Conservation (phyloP, 257 asterid genomes). For the Nicotiana tabacum region DNA sequence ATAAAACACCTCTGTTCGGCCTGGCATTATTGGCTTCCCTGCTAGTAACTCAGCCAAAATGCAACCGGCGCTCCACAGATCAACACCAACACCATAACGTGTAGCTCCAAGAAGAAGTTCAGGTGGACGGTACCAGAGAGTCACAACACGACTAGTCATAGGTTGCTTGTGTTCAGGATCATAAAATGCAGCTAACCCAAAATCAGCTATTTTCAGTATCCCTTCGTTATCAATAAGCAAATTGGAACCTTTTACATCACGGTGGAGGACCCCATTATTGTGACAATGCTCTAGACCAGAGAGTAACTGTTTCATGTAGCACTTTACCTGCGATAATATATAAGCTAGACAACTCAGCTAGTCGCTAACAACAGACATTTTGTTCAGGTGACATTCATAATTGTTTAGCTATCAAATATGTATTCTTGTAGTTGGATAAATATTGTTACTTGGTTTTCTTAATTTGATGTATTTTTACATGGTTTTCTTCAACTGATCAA, state of each 20-base stretch:
- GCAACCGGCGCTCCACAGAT: slow-evolving; percentile 97
- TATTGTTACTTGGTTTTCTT: not conserved
- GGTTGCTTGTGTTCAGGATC: slow-evolving; percentile 59
- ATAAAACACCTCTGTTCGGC: slow-evolving; percentile 77
- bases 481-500: not conserved
- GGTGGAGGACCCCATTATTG: slow-evolving; percentile 80
- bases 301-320: slow-evolving; percentile 75
- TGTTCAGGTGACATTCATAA: not conserved
- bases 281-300: slow-evolving; percentile 96
- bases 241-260: slow-evolving; percentile 91
- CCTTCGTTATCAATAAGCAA: slow-evolving; percentile 75
- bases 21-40: slow-evolving; percentile 88
- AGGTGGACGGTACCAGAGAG: slow-evolving; percentile 98
- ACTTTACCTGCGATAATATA: slow-evolving; percentile 57
- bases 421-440: not conserved
- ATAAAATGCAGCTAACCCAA: slow-evolving; percentile 76
- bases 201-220: slow-evolving; percentile 77
- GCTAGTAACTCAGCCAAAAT: slow-evolving; percentile 78
- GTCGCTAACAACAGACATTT: not conserved
- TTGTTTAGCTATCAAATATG: not conserved
- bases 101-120: slow-evolving; percentile 86
- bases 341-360: slow-evolving; percentile 10
- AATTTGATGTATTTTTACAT: not conserved
- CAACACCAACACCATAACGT: slow-evolving; percentile 77
- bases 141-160: slow-evolving; percentile 90